Conservation (phyloP, 2,329 filamentous ascomycete species). For the Sclerotinia nivalis region DNA sequence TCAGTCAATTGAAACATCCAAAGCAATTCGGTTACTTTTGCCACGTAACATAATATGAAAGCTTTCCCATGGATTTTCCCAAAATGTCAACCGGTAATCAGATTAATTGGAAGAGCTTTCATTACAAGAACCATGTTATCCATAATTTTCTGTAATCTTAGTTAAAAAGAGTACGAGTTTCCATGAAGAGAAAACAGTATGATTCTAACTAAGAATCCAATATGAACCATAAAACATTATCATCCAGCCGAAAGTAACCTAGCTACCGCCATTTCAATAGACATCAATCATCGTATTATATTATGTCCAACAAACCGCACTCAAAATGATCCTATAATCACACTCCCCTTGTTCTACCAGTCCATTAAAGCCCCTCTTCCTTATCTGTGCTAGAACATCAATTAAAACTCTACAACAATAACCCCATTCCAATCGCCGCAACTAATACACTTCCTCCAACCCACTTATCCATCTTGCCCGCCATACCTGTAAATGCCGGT, state of each 20-base stretch:
- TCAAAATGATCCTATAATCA: neutral
- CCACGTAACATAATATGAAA: too few species aligned
- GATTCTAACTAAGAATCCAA: neutral
- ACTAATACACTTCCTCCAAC: neutral
- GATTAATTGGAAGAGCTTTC: too few species aligned
- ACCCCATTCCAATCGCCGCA: neutral
- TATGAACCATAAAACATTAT: constrained; percentile 2
- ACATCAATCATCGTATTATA: neutral
- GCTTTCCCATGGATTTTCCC: too few species aligned
- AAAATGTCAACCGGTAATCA: too few species aligned
- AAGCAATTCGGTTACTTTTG: too few species aligned
- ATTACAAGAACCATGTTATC: too few species aligned
- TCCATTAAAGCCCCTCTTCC: neutral
- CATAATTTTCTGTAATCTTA: too few species aligned
- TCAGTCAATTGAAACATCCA: too few species aligned
- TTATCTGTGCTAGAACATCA: neutral
- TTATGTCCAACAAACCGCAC: neutral
- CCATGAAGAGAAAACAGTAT: neutral
- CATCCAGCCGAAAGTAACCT: neutral
- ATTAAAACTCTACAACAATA: too few species aligned
- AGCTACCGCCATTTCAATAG: neutral
- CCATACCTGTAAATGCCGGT: constrained; percentile 4
- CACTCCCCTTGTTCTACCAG: too few species aligned
- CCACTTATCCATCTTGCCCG: neutral
- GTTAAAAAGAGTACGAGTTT: neutral